Percentiles rank a stretch among this genome's conserved stretches.
These are phyloP conservation scores for Leucogyrophana mollusca DNA, from an alignment of 768 basidiomycete species.

Conservation along the genomic window DNA sequence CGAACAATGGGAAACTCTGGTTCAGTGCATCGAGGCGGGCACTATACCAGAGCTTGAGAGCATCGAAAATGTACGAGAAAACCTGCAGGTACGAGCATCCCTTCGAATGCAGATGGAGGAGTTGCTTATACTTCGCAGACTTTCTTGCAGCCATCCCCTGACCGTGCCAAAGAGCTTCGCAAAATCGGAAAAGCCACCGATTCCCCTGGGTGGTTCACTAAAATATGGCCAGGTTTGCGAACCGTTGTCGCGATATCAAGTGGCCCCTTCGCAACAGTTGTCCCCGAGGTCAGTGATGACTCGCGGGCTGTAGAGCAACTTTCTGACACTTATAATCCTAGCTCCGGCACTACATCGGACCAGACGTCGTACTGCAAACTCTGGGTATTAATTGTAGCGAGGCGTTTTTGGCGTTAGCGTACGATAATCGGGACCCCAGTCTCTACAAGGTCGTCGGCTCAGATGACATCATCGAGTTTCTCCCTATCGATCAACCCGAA, in stretches of 20 bases:
- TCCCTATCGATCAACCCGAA: conserved; percentile 16
- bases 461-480: conserved; percentile 22
- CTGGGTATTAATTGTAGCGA: conserved; percentile 22
- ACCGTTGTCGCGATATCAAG: conserved; percentile 18
- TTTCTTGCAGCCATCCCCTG: conserved; percentile 14
- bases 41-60: conserved; percentile 13
- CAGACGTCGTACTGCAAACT: conserved; percentile 16
- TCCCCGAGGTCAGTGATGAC: conserved; percentile 15
- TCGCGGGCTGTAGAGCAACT: neutral
- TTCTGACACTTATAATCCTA: neutral
- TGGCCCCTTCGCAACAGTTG: conserved; percentile 19
- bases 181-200: conserved; percentile 3
- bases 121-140: conserved; percentile 5
- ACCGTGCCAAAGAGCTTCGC: conserved; percentile 16
- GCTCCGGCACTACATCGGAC: neutral
- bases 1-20: conserved; percentile 19
- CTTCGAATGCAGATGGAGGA: neutral
- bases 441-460: conserved; percentile 22
- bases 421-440: conserved; percentile 20
- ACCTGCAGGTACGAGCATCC: conserved; percentile 1
- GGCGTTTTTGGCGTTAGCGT: conserved; percentile 18
- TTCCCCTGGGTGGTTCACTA: conserved; percentile 17
- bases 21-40: conserved; percentile 15
- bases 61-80: conserved; percentile 12
- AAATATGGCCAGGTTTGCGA: conserved; percentile 16